These are phyloP conservation scores for Gossypium gossypioides DNA, from an alignment of 441 rosid species.

Conservation along the genomic window DNA sequence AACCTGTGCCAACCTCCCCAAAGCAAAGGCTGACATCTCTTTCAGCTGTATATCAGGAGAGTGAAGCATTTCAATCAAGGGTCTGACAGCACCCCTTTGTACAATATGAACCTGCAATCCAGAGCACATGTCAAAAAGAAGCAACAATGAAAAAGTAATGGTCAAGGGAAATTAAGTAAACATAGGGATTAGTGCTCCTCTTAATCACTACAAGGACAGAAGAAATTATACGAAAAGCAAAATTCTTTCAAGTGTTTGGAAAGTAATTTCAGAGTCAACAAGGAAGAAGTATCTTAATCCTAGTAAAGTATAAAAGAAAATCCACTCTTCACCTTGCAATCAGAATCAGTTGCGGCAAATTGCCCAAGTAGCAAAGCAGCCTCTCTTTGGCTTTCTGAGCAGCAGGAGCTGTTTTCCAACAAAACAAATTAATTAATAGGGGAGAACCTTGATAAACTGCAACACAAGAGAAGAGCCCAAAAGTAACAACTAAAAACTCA, in stretches of 20 bases:
- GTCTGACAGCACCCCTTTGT: conserved; percentile 90
- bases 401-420: neutral
- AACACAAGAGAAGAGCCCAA: neutral
- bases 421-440: neutral
- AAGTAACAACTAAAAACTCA: neutral
- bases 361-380: neutral
- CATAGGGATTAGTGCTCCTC: neutral
- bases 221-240: neutral
- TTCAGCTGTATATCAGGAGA: conserved; percentile 75
- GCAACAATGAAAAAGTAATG: neutral
- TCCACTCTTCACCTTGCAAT: conserved; percentile 54
- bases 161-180: neutral
- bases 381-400: neutral
- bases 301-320: neutral
- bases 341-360: neutral
- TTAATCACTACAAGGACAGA: conserved; percentile 3
- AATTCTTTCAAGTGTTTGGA: neutral
- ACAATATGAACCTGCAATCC: conserved; percentile 79
- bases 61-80: conserved; percentile 90
- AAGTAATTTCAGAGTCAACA: neutral
- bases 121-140: neutral
- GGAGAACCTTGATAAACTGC: neutral
- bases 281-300: conserved; percentile 6
- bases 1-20: conserved; percentile 99
- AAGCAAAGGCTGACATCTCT: conserved; percentile 98